Base-by-base conservation (phyloP, 169 alveolate species). In the Eimeria tenella region DNA sequence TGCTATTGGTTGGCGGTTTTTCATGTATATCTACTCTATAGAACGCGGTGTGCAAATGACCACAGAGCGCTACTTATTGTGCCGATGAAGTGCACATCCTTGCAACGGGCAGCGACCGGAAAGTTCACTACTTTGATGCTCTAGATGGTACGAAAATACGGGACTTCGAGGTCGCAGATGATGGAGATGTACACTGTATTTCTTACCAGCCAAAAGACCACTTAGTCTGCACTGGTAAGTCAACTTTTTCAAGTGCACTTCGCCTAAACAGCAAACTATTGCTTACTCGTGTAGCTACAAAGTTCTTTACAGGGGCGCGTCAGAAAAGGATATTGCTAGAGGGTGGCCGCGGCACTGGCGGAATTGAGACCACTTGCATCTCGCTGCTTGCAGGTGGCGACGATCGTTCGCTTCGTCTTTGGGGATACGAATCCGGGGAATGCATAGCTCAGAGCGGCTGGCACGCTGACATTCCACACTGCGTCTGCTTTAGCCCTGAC, bases 51-150 rank as follows among this genome's bases (percentile, higher is more conserved):
- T 71, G 79, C 81, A 49, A 62, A 56, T 23, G 0, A 42, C 21
- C 19, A 31, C 82, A 68, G 93, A 86, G 83, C 42, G 83, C 93
- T 55, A 68, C 93, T 25, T 98, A 96, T 90, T 98, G 98, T 93
- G 99, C 99, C 19, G 99, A 98, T 87, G 99, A 98, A 95, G 94
- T 98, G 53, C 98, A 98, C 96, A 94, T 98, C 17, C 91, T 98
- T 42, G 98, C 99, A 4, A 97, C 99, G 60, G 99, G 99, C 70
- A 96, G 98, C 73, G 99, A 98, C 93, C 96, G 98, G 94, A 97
- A 97, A 91, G 96, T 96, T 74, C 73, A 21, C 84, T 98, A 97
- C 95, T 97, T 99, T 98, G 99, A 98, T 90, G 96, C 98, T 70
- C 96, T 96, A 94, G 99, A 98, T 82, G 99, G 99, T 5, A 96